Conservation (phyloP, 1,284 basidiomycete species). For the Chiua sp. region DNA sequence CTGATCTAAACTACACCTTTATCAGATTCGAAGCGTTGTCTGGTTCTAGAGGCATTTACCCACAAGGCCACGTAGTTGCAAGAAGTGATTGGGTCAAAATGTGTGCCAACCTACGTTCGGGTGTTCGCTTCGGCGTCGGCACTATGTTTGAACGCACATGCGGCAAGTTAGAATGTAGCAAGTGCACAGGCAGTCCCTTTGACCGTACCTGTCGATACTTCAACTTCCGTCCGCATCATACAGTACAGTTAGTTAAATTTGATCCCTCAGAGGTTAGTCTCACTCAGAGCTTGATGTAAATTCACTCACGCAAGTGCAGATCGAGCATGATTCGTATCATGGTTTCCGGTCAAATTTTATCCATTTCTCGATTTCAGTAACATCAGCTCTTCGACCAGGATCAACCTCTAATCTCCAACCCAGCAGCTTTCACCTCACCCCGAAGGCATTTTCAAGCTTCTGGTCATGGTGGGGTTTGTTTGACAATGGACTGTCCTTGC, state of each 20-base stretch:
- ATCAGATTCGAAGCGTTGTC: conserved; percentile 27
- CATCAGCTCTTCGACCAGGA: conserved; percentile 56
- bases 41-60: conserved; percentile 14
- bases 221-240: conserved; percentile 84
- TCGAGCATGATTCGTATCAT: conserved; percentile 77
- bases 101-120: conserved; percentile 86
- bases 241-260: conserved; percentile 71
- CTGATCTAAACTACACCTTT: conserved; percentile 4
- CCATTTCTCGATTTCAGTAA: conserved; percentile 90
- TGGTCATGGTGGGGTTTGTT: conserved; percentile 94
- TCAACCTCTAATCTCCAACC: conserved; percentile 29
- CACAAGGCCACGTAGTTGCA: conserved; percentile 25
- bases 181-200: conserved; percentile 69
- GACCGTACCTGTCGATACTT: conserved; percentile 85
- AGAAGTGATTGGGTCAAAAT: conserved; percentile 52
- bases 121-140: conserved; percentile 92
- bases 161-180: conserved; percentile 64
- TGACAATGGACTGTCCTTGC: conserved; percentile 79
- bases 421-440: conserved; percentile 89
- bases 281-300: not conserved
- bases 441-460: conserved; percentile 90
- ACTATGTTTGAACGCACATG: conserved; percentile 89
- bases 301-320: conserved; percentile 38
- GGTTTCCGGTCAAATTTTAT: conserved; percentile 95
- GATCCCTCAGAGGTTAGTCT: conserved; percentile 52